Evolutionary conservation across 2,329 filamentous ascomycete genomes (phyloP), one percentile per base, ranked within the genome.

Genomic region (Calonectria honghensis): DNA sequence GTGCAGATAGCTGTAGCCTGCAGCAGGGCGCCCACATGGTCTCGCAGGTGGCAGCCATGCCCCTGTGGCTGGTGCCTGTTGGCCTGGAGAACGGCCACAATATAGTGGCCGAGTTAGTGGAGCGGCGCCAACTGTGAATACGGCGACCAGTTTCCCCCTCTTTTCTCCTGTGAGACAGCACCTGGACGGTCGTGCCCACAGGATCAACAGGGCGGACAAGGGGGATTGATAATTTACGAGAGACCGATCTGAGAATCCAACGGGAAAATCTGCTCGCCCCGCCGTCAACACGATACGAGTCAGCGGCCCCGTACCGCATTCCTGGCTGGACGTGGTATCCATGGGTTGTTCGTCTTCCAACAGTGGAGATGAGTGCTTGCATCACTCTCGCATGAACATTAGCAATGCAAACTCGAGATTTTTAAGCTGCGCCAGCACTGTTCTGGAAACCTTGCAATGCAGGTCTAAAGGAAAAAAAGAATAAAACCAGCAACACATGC

Each of bases 1-100:
- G 70, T 72, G 68, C 69, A 71, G 76, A 74, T 72, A 74, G 72
- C 73, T 78, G 72, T 66, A 80, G 79, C 70, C 77, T 80, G 72
- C 76, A 78, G 57, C 76, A 78, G 71, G 68, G 51, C 66, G 65
- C 32, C 66, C 66, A 66, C 71, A 41, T 59, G 72, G 71, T 70
- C 77, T 75, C 74, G 73, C 73, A 74, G 77, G 61, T 51, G 59
- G 37, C 72, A 70, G 61, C 48, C 51, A 29, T 63, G 24, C 61
- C 31, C 41, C 61, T 48, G 61, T 65, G 41, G 61, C 61, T 65
- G 39, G 29, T 7, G 61, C 31, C 45, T 32, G 39, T 27, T 10
- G 61, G 70, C 71, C 68, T 16, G 35, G 32, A 41, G 57, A 79
- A 77, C 24, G 57, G n/a, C 57, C 61, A 65, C 16, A 65, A 50